These are phyloP conservation scores for Sabuloglossum arenarium DNA, from an alignment of 495 filamentous ascomycete species.

Conservation along the genomic window DNA sequence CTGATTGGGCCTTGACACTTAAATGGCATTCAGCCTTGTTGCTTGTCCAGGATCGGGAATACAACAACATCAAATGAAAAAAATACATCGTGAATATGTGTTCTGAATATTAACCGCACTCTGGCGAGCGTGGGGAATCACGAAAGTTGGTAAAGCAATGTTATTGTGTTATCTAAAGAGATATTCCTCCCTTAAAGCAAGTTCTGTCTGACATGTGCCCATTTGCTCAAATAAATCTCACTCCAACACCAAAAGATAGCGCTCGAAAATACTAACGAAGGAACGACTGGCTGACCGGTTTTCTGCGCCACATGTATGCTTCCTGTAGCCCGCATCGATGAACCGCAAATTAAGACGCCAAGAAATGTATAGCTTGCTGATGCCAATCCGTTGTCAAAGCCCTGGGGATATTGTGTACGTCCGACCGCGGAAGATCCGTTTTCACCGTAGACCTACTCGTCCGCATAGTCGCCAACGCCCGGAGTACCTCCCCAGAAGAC, in stretches of 20 bases:
- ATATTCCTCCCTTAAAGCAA: neutral
- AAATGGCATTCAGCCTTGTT: neutral
- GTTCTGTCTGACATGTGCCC: neutral
- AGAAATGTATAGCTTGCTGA: neutral
- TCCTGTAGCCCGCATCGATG: neutral
- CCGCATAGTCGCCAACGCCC: slow-evolving; percentile 2
- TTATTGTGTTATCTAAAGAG: neutral
- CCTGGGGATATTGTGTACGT: too few relatives aligned
- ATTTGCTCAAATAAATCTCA: neutral
- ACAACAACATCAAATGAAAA: neutral
- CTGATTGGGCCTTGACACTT: neutral
- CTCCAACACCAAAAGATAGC: neutral
- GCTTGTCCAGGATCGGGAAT: neutral
- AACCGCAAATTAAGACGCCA: neutral
- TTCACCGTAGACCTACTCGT: neutral
- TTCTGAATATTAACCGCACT: neutral
- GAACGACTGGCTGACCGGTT: neutral
- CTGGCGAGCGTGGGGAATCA: neutral
- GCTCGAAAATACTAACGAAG: neutral
- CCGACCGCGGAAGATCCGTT: neutral
- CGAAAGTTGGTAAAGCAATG: neutral
- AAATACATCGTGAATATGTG: neutral
- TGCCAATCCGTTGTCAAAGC: neutral
- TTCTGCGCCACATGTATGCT: neutral
- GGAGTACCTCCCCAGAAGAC: neutral